These are phyloP conservation scores for Globisporangium sylvaticum DNA, from an alignment of 352 stramenopile genomes.

Conservation along the genomic window DNA sequence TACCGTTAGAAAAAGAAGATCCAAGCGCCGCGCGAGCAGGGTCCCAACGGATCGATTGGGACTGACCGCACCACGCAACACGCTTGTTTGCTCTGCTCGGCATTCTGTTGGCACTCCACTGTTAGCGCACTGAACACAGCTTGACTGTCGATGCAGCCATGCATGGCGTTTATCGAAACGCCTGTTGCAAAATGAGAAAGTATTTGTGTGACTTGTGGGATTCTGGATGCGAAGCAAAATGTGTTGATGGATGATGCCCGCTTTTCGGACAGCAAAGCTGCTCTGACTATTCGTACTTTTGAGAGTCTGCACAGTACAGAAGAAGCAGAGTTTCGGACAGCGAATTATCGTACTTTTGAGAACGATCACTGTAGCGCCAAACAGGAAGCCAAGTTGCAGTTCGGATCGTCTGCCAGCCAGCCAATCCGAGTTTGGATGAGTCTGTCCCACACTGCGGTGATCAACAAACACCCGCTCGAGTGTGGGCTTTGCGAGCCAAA, in stretches of 20 bases:
- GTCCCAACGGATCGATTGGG: not conserved
- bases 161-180: too few species aligned
- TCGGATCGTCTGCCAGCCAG: not conserved
- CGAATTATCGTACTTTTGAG: not conserved
- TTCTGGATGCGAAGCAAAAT: too few species aligned
- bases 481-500: not conserved
- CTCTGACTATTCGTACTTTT: not conserved
- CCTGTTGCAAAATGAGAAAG: too few species aligned
- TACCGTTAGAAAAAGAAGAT: not conserved
- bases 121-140: too few species aligned
- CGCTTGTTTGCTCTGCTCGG: too few species aligned
- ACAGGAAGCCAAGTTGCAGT: not conserved
- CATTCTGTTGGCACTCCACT: too few species aligned
- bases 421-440: not conserved
- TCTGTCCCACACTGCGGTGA: not conserved
- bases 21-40: not conserved
- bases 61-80: not conserved
- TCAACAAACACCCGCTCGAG: not conserved
- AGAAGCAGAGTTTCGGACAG: not conserved
- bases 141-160: too few species aligned
- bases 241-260: not conserved
- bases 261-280: not conserved
- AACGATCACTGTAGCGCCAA: not conserved
- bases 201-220: too few species aligned
- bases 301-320: not conserved